phyloP scores from a whole-genome alignment of 2,329 filamentous ascomycete genomes.

The Pseudomassariella vexata region DNA sequence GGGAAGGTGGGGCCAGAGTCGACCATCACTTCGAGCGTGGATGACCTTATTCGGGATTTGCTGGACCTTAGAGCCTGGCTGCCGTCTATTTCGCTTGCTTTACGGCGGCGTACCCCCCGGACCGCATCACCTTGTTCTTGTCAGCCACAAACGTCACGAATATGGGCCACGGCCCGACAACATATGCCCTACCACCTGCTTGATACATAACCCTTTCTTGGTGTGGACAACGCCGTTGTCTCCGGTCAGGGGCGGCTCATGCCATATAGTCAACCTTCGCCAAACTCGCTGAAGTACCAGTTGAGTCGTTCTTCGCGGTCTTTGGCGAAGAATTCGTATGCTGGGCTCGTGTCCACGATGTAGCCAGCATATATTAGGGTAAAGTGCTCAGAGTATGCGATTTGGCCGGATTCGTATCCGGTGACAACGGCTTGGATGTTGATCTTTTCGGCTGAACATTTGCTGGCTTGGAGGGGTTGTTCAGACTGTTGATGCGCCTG shows the following conservation, averaged over 20 bases:
- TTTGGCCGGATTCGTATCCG: constrained; percentile 33
- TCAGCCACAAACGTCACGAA: constrained; percentile 11
- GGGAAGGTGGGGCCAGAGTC: constrained; percentile 39
- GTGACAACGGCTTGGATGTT: constrained; percentile 37
- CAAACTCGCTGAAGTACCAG: constrained; percentile 27
- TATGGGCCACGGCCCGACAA: constrained; percentile 19
- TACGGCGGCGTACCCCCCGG: too few species aligned
- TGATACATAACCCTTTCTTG: constrained; percentile 25
- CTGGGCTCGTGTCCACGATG: constrained; percentile 33
- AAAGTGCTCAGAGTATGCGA: constrained; percentile 31
- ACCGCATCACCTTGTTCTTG: constrained; percentile 6
- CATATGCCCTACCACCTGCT: constrained; percentile 4
- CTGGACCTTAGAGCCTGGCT: constrained; percentile 2
- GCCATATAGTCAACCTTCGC: constrained; percentile 40
- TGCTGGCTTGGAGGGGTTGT: too few species aligned
- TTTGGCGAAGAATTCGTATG: constrained; percentile 30
- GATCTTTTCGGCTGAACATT: constrained; percentile 28
- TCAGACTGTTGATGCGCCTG: constrained; percentile 27
- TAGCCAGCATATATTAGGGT: constrained; percentile 36
- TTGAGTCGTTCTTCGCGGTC: constrained; percentile 33
- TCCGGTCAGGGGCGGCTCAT: constrained; percentile 33
- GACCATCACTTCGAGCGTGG: constrained; percentile 27
- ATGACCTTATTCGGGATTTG: constrained; percentile 18
- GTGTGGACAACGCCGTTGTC: constrained; percentile 14
- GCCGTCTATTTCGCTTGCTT: too few species aligned